Evolutionary conservation across 1,284 basidiomycete species (phyloP), one percentile per base, ranked within the genome.

Genomic region (Leccinum griseonigrum): DNA sequence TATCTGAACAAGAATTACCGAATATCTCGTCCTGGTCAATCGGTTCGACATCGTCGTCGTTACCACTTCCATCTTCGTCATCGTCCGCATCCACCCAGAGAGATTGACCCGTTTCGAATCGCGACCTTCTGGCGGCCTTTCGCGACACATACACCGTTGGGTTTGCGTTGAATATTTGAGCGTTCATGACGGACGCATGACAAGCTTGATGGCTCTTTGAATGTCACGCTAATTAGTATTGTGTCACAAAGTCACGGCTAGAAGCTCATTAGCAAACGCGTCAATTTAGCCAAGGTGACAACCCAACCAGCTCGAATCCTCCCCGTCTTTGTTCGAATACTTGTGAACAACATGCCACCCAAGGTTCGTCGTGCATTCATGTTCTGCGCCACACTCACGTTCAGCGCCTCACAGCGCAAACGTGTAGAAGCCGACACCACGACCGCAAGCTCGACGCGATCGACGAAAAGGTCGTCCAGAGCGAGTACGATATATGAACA

Each of bases 1-100:
- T 11, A 8, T 57, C 54, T 66, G 66, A 56, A 46, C 40, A 8
- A 51, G 11, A 50, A 69, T 63, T 66, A 87, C 88, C 87, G 67
- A 84, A 91, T 63, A 91, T 82, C 71, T 90, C 87, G 53, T 87
- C 83, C 64, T 83, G 79, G 74, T 91, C 88, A 58, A 91, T 89
- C 54, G 83, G 83, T 64, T 91, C 88, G 2, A 78, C 71, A 16
- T 79, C 75, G 28, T 66, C 63, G 28, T 67, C 63, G 18, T 60
- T 65, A 18, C 57, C 64, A 31, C 61, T 65, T 36, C 43, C 52
- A 54, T 66, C 74, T 14, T 81, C 77, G 48, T 74, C 66, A 2
- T 77, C 72, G 62, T 78, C 73, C 29, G 77, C 77, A 56, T 79
- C 78, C 28, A 85, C 76, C 85, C 86, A 87, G 16, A 87, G 74